Conservation (phyloP, 116 monocot genomes). For the Thalassia testudinum region DNA sequence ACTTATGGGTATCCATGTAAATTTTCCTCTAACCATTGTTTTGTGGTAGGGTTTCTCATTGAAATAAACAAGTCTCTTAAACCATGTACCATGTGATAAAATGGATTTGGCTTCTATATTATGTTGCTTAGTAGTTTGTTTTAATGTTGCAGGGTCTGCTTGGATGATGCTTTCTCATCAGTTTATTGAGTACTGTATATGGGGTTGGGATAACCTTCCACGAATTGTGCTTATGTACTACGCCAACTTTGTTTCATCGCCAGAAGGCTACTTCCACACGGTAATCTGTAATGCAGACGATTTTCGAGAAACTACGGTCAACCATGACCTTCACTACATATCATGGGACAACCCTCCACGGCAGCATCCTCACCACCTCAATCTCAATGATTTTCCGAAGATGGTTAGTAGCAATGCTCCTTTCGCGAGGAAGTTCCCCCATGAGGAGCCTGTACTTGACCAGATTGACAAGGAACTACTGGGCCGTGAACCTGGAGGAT, state of each 20-base stretch:
- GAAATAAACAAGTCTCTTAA: too few species aligned
- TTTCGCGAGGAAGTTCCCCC: conserved; percentile 30
- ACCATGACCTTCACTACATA: conserved; percentile 40
- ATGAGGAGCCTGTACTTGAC: conserved; percentile 23
- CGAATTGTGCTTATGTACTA: conserved; percentile 15
- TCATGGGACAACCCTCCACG: conserved; percentile 22
- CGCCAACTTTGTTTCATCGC: conserved; percentile 18
- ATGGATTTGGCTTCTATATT: too few species aligned
- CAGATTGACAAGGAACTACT: conserved; percentile 25
- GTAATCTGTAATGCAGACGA: conserved; percentile 15
- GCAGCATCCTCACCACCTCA: conserved; percentile 41
- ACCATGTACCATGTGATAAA: too few species aligned
- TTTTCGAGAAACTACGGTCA: conserved; percentile 26
- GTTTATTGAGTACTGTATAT: conserved; percentile 18
- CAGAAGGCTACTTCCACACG: conserved; percentile 24
- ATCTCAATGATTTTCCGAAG: conserved; percentile 13
- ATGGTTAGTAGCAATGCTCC: conserved; percentile 38
- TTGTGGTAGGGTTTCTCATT: too few species aligned
- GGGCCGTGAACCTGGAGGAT: conserved; percentile 9
- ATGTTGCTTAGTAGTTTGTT: too few species aligned
- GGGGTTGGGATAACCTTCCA: conserved; percentile 22
- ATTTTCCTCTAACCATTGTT: too few species aligned
- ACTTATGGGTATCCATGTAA: too few species aligned
- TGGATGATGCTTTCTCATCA: conserved; percentile 14
- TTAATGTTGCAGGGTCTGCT: conserved; percentile 10